Evolutionary conservation across 495 filamentous ascomycete species (phyloP).

Genomic region (Aspergillus heteromorphus): DNA sequence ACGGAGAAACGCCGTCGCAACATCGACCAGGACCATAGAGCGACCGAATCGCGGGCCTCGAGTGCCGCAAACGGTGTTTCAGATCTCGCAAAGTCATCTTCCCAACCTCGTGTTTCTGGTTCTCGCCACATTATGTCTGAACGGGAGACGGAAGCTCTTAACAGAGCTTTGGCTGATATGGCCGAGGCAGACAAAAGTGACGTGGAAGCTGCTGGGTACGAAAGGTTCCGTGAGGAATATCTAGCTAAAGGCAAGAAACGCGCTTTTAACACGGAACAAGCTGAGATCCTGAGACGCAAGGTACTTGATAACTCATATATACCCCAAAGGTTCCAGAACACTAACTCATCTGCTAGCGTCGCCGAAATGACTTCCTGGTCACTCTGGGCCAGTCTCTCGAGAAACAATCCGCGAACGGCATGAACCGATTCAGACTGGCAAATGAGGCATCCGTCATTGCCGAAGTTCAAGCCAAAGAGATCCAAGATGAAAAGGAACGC

Average conservation of each 20-base stretch:
- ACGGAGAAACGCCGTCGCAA: conserved; percentile 30
- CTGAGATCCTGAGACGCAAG: conserved; percentile 56
- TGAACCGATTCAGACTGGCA: conserved; percentile 47
- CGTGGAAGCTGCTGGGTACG: conserved; percentile 59
- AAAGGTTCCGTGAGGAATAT: conserved; percentile 51
- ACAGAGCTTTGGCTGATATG: conserved; percentile 57
- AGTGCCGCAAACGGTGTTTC: conserved; percentile 38
- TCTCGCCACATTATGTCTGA: conserved; percentile 48
- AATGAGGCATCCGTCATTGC: conserved; percentile 67
- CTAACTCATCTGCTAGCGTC: conserved; percentile 41
- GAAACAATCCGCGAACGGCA: conserved; percentile 47
- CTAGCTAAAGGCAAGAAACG: conserved; percentile 53
- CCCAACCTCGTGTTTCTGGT: conserved; percentile 23
- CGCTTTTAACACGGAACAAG: conserved; percentile 50
- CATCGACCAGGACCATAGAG: conserved; percentile 38
- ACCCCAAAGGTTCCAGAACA: not conserved
- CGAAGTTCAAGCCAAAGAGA: conserved; percentile 82
- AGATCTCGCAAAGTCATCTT: conserved; percentile 8
- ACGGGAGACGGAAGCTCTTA: conserved; percentile 64
- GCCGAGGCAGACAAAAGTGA: conserved; percentile 64
- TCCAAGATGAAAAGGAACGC: conserved; percentile 93
- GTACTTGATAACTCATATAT: conserved; percentile 24
- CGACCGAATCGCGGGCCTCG: conserved; percentile 37
- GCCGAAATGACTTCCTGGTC: conserved; percentile 45
- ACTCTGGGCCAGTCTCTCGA: conserved; percentile 49